Evolutionary conservation across 306 rosid genomes (phyloP).

Genomic region (Pyrus bretschneideri): DNA sequence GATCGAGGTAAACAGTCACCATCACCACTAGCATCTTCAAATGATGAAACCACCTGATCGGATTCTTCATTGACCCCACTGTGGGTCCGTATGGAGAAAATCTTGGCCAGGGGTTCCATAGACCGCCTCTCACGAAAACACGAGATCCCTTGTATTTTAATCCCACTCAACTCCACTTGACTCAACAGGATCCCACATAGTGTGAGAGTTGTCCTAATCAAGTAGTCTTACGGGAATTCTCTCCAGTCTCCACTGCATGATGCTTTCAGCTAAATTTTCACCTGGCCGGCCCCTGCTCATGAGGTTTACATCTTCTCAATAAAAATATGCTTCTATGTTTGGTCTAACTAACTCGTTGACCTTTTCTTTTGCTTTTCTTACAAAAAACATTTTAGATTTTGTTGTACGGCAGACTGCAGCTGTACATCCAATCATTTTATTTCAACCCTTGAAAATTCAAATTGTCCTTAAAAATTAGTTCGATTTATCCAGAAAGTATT

Average conservation of each 20-base stretch:
- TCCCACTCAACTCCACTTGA: no score
- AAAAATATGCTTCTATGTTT: conserved; percentile 33
- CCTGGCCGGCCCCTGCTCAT: conserved; percentile 21
- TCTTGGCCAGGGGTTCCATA: no score
- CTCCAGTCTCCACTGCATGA: background rate
- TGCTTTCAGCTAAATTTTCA: background rate
- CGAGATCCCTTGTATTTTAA: no score
- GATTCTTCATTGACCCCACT: background rate
- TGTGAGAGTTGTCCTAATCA: background rate
- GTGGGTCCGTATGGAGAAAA: no score
- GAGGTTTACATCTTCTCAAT: conserved; percentile 20
- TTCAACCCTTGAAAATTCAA: background rate
- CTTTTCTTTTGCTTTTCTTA: background rate
- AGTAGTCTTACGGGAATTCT: background rate
- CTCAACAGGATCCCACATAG: background rate
- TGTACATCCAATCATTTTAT: background rate
- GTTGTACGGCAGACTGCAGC: background rate
- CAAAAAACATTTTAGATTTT: background rate
- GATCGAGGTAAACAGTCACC: conserved; percentile 44
- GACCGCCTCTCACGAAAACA: no score
- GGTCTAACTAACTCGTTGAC: conserved; percentile 49
- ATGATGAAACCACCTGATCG: conserved; percentile 5
- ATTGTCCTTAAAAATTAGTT: background rate
- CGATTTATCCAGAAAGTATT: conserved; percentile 3
- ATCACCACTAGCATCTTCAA: background rate